Evolutionary conservation across 805 yeast genomes (phyloP).

Genomic region (Starmerella khaoyaiensis): DNA sequence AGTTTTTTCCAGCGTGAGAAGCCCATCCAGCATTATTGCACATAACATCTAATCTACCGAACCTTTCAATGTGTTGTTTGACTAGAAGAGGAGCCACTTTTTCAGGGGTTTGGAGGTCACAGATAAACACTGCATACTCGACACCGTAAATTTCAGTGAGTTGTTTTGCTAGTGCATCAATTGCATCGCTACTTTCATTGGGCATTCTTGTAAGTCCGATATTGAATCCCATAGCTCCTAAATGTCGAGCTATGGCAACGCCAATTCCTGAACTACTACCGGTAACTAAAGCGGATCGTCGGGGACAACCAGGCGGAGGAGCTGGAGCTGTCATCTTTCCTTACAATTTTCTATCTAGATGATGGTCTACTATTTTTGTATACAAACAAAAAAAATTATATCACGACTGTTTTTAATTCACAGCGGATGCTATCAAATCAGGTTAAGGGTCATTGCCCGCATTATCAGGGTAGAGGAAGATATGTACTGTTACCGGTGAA

Average conservation of each 20-base stretch:
- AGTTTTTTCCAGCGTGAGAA: constrained; percentile 11
- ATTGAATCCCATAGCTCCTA: constrained; percentile 13
- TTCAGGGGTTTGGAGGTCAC: constrained; percentile 12
- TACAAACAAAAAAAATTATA: too few species aligned
- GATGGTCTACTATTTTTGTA: neutral
- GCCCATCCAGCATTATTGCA: constrained; percentile 18
- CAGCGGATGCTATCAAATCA: neutral
- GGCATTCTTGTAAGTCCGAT: constrained; percentile 17
- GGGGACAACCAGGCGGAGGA: constrained; percentile 6
- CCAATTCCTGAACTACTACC: constrained; percentile 19
- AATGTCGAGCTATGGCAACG: constrained; percentile 14
- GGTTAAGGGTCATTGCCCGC: neutral
- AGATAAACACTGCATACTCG: constrained; percentile 8
- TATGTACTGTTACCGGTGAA: too few species aligned
- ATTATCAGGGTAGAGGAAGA: too few species aligned
- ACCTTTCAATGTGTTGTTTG: constrained; percentile 6
- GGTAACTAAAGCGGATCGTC: constrained; percentile 16
- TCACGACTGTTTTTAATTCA: too few species aligned
- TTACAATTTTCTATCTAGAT: neutral
- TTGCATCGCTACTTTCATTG: constrained; percentile 1
- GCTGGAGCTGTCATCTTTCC: constrained; percentile 1
- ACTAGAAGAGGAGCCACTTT: constrained; percentile 6
- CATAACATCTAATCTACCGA: constrained; percentile 16
- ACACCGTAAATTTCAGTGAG: constrained; percentile 10
- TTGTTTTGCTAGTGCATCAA: constrained; percentile 8